Base-by-base conservation (phyloP, 2,329 filamentous ascomycete genomes). In the Stemphylium beticola region DNA sequence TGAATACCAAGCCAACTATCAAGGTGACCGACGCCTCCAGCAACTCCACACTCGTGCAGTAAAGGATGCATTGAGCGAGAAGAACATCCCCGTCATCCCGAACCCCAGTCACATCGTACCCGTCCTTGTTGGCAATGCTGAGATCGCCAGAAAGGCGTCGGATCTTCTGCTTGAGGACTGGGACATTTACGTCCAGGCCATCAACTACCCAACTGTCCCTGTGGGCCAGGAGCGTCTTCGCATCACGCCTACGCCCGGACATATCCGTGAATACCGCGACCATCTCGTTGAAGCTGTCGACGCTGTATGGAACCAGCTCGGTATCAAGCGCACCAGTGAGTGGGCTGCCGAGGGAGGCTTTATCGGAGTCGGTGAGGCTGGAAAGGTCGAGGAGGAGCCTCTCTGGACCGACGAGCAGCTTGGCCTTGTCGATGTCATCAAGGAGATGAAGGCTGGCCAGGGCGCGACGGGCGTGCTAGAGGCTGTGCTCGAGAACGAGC, bases 121-220 rank as follows among this genome's bases (percentile, higher is more conserved):
- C 4, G 85, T 98, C 49, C 84, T 99, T 11, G 93, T 99, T 44
- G 95, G 95, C 55, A 95, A 96, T 70, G 95, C 95, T 41, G 93
- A 95, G 77, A 81, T 96, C 36, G 95, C 95, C 55, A 97, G 95
- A 82, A 83, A 88, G 66, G 95, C 95, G 7, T 96, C 91, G 20
- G 95, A 99, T 74, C 87, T 96, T 81, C 86, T 99, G 18, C 85
- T 99, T 12, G 87, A 90, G 64, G 89, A 96, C 64, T 90, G 96
- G 81, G 86, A 87, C 58, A 97, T 99, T 73, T 99, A 99, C 74
- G 95, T 99, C 22, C 95, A 99, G 79, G 92, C 92, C 50, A 98
- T 99, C 84, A 99, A 99, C 81, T 98, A 98, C 78, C 95, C 95
- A 2, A 99, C 95, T 46, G 95, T 99, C 2, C 95, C 95, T 2